These are phyloP conservation scores for Kwoniella dejecticola DNA, from an alignment of 768 basidiomycete species.

Conservation along the genomic window DNA sequence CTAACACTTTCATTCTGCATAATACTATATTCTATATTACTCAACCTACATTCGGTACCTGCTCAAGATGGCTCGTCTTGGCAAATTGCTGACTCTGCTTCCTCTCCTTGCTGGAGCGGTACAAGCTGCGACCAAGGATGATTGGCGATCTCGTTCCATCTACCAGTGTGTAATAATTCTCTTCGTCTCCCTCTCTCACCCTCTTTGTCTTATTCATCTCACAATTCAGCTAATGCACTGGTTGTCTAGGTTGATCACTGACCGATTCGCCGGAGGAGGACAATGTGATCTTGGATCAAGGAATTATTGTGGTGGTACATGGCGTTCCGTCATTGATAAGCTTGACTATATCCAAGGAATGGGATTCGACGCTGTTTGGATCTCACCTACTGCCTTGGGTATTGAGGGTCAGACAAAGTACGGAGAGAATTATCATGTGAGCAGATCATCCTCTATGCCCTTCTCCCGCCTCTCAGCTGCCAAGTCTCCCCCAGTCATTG, in stretches of 20 bases:
- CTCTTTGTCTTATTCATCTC: not conserved
- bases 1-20: too few relatives aligned
- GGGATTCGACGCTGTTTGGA: constrained; percentile 56
- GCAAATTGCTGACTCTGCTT: constrained; percentile 23
- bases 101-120: constrained; percentile 20
- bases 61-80: not conserved
- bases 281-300: constrained; percentile 36
- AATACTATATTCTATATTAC: not conserved
- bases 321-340: constrained; percentile 41
- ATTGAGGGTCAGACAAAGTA: constrained; percentile 45
- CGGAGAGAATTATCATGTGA: constrained; percentile 55
- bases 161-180: constrained; percentile 35
- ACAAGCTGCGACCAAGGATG: constrained; percentile 36
- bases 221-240: not conserved
- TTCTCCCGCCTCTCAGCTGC: not conserved
- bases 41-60: not conserved
- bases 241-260: constrained; percentile 48
- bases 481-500: too few relatives aligned
- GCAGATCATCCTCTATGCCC: not conserved
- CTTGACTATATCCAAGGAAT: constrained; percentile 55
- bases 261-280: constrained; percentile 52
- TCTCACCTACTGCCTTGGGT: constrained; percentile 51
- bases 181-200: not conserved
- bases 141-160: constrained; percentile 44
- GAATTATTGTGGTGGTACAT: constrained; percentile 53